phyloP scores from a whole-genome alignment of 1,284 basidiomycete species.

The Ceratobasidium sp. region DNA sequence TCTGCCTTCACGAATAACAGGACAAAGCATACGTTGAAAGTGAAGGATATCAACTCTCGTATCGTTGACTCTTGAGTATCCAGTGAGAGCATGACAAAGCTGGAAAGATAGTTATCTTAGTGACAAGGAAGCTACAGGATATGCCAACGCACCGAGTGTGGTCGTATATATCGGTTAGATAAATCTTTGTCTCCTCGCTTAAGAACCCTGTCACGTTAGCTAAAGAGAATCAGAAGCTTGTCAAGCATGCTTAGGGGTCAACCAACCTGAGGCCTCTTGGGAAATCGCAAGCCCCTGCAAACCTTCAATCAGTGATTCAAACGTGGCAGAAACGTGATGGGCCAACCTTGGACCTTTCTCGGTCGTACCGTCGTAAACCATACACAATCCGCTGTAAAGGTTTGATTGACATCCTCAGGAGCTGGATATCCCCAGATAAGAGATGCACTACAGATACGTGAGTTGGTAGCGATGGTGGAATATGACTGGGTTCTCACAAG shows the following conservation, averaged over 20 bases:
- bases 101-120: neutral
- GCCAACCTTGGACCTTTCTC: conserved; percentile 22
- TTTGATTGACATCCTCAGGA: conserved; percentile 30
- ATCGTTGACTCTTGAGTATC: conserved; percentile 14
- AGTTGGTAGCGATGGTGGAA: too few relatives aligned
- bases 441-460: conserved; percentile 14
- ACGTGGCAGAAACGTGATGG: neutral
- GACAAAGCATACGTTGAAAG: conserved; percentile 20
- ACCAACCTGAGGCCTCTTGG: conserved; percentile 7
- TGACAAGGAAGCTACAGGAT: neutral
- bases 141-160: conserved; percentile 14
- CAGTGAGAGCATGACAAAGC: conserved; percentile 36
- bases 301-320: neutral
- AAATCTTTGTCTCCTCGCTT: conserved; percentile 30
- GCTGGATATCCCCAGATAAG: conserved; percentile 25
- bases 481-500: conserved; percentile 3
- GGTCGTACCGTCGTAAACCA: conserved; percentile 22
- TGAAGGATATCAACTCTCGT: conserved; percentile 15
- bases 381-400: conserved; percentile 32
- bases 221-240: conserved; percentile 5
- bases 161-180: conserved; percentile 35
- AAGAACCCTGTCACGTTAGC: neutral
- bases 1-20: too few relatives aligned
- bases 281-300: conserved; percentile 24
- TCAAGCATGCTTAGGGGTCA: neutral